Evolutionary conservation across 306 rosid genomes (phyloP), one percentile per base, ranked within the genome.

Genomic region (Ceratonia siliqua): DNA sequence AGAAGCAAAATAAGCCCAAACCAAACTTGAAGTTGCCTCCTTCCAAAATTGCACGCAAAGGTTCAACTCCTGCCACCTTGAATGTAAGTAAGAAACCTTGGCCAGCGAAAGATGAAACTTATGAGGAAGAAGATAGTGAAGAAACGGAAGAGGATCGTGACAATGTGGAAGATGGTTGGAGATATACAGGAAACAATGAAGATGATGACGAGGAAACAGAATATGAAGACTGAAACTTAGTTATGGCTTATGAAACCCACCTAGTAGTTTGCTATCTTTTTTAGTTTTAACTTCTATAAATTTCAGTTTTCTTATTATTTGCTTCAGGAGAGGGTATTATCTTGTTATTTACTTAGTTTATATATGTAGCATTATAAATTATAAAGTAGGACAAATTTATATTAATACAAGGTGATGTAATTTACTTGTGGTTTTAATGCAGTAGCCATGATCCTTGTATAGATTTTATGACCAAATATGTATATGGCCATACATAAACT

Each of bases 121-220:
- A 59, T 1, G 94, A 92, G 72, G 92, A 86, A 50, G 97, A 91
- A 80, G 98, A 94, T 59, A 94, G 97, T 18, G 99, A 94, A 89
- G 99, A 94, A 83, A 94, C 99, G 0, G 99, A 94, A 74, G 97
- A 94, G 82, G 97, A 94, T 77, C 92, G 96, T 2, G 96, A 94
- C 77, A 91, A 91, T 50, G 89, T 87, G 62, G 96, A 94, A 79
- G 96, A 92, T 43, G 96, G 97, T 56, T 92, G 97, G 99, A 89
- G 96, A 81, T 90, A 79, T 21, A 85, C 85, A 1, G 90, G 87
- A 72, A 87, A 90, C 74, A 83, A 92, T 0, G 94, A 90, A 28
- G 99, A 94, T 2, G 99, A 94, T 45, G 97, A 94, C 57, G 98
- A 94, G 66, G 99, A 94, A 85, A 94, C 99, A 5, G 99, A 94